A percentile compares a stretch with the other conserved stretches of the same genome.
These are phyloP conservation scores for Trichoderma polysporum DNA, from an alignment of 2,329 filamentous ascomycete species.

Conservation along the genomic window DNA sequence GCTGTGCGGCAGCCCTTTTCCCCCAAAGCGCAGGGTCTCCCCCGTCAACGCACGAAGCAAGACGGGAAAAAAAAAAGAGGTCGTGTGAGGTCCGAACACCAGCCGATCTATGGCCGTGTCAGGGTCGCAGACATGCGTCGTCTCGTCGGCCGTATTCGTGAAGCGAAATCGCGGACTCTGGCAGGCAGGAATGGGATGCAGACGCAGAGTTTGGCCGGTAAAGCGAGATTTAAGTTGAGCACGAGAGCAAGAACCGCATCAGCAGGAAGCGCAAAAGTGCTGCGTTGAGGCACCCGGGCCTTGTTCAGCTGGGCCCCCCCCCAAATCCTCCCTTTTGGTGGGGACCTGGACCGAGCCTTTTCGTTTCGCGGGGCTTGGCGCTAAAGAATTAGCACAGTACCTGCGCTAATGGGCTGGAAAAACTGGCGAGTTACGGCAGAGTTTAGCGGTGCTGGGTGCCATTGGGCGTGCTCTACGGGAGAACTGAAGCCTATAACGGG, in stretches of 20 bases:
- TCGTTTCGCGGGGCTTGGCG: conserved; percentile 3
- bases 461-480: background rate
- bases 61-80: background rate
- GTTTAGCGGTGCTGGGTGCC: background rate
- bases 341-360: conserved; percentile 3
- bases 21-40: background rate
- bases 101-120: background rate
- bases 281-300: background rate
- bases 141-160: background rate
- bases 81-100: conserved; percentile 7
- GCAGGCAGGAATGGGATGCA: conserved; percentile 8
- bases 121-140: background rate
- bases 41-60: background rate
- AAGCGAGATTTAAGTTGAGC: conserved; percentile 8
- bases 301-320: background rate
- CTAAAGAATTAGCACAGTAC: background rate
- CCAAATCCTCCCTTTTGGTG: background rate
- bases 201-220: conserved; percentile 12
- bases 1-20: conserved; percentile 3
- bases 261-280: conserved; percentile 3
- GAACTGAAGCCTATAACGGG: background rate
- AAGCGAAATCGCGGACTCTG: background rate
- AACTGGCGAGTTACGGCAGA: background rate
- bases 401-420: background rate
- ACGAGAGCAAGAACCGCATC: conserved; percentile 16